Conservation (phyloP, 2,329 filamentous ascomycete species). For the Penicillium sp. region DNA sequence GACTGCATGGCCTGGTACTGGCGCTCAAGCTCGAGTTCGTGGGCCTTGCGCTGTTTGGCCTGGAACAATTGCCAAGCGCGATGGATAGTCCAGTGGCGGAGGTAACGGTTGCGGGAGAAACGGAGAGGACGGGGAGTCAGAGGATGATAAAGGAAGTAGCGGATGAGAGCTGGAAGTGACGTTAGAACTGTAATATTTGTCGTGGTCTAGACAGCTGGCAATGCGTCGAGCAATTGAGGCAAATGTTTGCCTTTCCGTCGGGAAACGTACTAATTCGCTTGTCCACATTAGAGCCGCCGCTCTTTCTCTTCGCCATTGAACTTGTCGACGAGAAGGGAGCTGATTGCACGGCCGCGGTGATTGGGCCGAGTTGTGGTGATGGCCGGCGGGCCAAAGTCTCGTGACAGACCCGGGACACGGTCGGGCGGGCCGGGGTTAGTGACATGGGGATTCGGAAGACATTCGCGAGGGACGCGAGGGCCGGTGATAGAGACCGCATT, state of each 20-base stretch:
- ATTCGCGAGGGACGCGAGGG: conserved; percentile 45
- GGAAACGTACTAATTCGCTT: conserved; percentile 45
- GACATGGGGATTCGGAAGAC: conserved; percentile 45
- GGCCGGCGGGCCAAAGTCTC: conserved; percentile 20
- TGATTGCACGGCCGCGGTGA: conserved; percentile 24
- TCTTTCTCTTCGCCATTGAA: conserved; percentile 41
- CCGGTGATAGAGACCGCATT: conserved; percentile 39
- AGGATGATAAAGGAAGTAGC: conserved; percentile 69
- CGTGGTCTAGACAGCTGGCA: conserved; percentile 18
- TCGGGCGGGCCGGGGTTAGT: conserved; percentile 28
- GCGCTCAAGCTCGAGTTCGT: conserved; percentile 70
- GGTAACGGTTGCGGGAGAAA: conserved; percentile 79
- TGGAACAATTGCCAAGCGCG: conserved; percentile 86
- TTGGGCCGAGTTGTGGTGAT: conserved; percentile 18
- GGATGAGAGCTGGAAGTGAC: conserved; percentile 54
- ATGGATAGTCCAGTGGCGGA: conserved; percentile 99
- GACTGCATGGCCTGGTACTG: conserved; percentile 78
- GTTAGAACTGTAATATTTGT: conserved; percentile 13
- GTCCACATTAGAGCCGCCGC: conserved; percentile 31
- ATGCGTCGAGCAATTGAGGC: background rate
- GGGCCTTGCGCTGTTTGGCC: conserved; percentile 62
- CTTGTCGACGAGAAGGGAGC: conserved; percentile 42
- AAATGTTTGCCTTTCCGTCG: background rate
- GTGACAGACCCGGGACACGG: conserved; percentile 22
- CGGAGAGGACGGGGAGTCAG: conserved; percentile 73